Percentiles rank a stretch among this genome's conserved stretches.
These are phyloP conservation scores for Paradendryphiella salina DNA, from an alignment of 2,329 filamentous ascomycete species.

Conservation along the genomic window DNA sequence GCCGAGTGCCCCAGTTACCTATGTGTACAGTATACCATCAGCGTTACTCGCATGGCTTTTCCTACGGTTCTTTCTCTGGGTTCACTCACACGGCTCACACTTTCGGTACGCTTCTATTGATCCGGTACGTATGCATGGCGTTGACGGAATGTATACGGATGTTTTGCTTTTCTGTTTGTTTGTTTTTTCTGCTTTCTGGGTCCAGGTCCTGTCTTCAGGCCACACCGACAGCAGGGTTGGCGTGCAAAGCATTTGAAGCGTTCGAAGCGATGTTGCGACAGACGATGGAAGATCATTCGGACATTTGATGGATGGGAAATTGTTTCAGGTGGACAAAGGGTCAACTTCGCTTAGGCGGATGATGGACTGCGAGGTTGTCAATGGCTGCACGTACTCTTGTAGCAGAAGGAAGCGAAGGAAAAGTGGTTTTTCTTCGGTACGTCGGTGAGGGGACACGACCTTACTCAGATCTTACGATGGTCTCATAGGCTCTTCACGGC, in stretches of 20 bases:
- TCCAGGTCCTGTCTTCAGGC: constrained; percentile 1
- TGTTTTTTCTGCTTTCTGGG: constrained; percentile 2
- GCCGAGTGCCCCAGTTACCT: constrained; percentile 9
- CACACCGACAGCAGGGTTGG: neutral
- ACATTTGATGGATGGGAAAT: neutral
- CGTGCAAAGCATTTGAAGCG: neutral
- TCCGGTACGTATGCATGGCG: constrained; percentile 12
- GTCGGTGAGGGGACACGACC: constrained; percentile 21
- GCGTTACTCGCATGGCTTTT: neutral
- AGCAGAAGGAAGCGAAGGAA: constrained; percentile 1
- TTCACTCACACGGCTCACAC: neutral
- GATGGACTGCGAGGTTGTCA: neutral
- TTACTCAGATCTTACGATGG: constrained; percentile 26
- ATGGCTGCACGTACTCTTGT: neutral
- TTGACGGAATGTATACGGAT: constrained; percentile 13
- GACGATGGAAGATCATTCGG: neutral
- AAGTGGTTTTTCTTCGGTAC: constrained; percentile 12
- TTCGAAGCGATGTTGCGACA: constrained; percentile 4
- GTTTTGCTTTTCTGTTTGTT: neutral
- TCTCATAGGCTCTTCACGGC: constrained; percentile 16
- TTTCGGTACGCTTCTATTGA: constrained; percentile 5
- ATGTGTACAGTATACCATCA: constrained; percentile 9
- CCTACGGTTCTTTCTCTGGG: neutral
- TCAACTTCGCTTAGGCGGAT: neutral
- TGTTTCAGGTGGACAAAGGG: neutral